phyloP scores from a whole-genome alignment of 495 filamentous ascomycete species.

The Chlorociboria aeruginascens region DNA sequence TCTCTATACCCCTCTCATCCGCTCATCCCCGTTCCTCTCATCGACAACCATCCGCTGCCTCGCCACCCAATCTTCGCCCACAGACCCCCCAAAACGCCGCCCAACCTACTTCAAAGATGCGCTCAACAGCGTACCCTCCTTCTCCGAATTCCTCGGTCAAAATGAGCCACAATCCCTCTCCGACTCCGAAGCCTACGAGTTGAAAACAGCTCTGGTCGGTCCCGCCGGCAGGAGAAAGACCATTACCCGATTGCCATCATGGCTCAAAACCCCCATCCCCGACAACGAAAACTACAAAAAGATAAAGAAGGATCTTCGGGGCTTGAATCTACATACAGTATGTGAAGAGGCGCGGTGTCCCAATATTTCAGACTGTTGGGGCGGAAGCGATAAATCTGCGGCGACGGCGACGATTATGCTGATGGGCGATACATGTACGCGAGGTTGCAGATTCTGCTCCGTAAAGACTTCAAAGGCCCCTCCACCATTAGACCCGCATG shows the following conservation, averaged over 20 bases:
- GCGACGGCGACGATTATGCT: constrained; percentile 99
- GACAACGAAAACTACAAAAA: constrained; percentile 71
- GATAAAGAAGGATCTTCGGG: constrained; percentile 85
- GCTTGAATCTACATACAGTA: constrained; percentile 83
- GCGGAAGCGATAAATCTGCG: constrained; percentile 71
- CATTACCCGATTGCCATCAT: constrained; percentile 83
- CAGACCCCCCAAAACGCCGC: constrained; percentile 28
- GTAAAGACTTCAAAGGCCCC: constrained; percentile 81
- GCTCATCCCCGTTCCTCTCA: constrained; percentile 6
- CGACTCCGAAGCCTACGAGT: constrained; percentile 47
- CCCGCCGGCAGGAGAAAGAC: constrained; percentile 71
- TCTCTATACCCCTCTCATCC: constrained; percentile 16
- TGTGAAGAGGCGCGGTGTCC: constrained; percentile 97
- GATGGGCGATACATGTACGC: constrained; percentile 97
- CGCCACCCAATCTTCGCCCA: constrained; percentile 27
- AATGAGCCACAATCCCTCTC: constrained; percentile 29
- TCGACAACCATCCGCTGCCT: constrained; percentile 21
- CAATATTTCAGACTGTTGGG: constrained; percentile 98
- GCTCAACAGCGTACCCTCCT: constrained; percentile 69
- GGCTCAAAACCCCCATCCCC: constrained; percentile 94
- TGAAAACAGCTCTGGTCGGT: constrained; percentile 70
- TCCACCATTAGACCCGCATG: constrained; percentile 80
- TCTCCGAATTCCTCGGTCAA: constrained; percentile 63
- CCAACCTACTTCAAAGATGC: constrained; percentile 71
- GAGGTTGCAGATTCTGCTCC: constrained; percentile 91